Base-by-base conservation (phyloP, 352 stramenopile genomes). In the Phytophthora gonapodyides region DNA sequence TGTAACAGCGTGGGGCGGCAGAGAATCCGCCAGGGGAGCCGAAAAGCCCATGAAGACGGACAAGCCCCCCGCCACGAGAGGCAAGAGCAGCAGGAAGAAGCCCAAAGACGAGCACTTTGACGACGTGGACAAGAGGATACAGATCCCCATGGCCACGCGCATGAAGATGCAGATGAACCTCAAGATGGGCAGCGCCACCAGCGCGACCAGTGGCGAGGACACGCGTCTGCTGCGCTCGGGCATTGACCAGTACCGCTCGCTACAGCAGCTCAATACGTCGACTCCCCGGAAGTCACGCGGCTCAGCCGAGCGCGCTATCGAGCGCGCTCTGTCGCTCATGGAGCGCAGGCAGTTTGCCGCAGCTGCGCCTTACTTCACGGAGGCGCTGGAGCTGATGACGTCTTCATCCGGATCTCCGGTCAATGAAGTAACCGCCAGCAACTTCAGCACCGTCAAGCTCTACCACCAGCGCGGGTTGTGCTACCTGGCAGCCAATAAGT, bases 91-190 rank as follows among this genome's bases (percentile, higher is more conserved):
- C 57, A 67, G 67, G 42, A 61, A 43, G 31, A 53, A 30, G 40
- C 15, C 24, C 31, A 48, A 31, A 24, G 21, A 41, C 19, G 49
- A 61, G 6, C 45, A 43, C 12, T 75, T 73, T 33, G 68, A 82
- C 46, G 82, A 87, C 21, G 82, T 91, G 59, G 82, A 91, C 69
- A 80, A 76, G 51, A 64, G 76, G 67, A 91, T 91, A 57, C 80
- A 80, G 12, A 88, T 91, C 67, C 82, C 82, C n/a, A 49, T 91
- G 33, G 66, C 50, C 38, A 78, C 73, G 30, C 73, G 65, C 47
- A 67, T 77, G 64, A 80, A 80, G 68, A 80, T 80, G 71, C 58
- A 80, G 44, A 78, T 76, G 61, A 82, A 75, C 41, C 43, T 61
- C 47, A 70, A 73, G 53, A 72, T 73, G 62, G 72, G 78, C 54